Percentiles rank a stretch among this genome's conserved stretches.
These are phyloP conservation scores for Botrytis galanthina DNA, from an alignment of 2,329 filamentous ascomycete genomes.

Conservation along the genomic window DNA sequence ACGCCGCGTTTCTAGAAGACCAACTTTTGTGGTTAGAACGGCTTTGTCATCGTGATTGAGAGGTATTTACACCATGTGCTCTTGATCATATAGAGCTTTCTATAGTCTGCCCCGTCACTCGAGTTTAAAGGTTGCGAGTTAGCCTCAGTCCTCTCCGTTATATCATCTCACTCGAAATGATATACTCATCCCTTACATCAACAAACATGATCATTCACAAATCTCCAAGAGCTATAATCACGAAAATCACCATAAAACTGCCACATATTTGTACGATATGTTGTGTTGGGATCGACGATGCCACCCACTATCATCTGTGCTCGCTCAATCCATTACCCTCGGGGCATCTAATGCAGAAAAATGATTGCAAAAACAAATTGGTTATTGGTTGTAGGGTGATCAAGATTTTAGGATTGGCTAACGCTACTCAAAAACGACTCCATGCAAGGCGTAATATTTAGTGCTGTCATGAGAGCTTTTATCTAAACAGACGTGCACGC, in stretches of 20 bases:
- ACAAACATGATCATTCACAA: constrained; percentile 47
- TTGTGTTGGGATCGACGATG: background rate
- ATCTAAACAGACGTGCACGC: constrained; percentile 52
- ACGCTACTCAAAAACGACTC: constrained; percentile 19
- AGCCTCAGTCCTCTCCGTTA: no score
- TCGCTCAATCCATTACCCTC: background rate
- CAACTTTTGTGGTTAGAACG: no score
- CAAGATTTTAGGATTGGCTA: constrained; percentile 37
- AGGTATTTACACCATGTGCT: no score
- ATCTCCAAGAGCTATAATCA: constrained; percentile 54
- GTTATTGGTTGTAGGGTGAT: constrained; percentile 55
- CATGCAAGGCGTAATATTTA: background rate
- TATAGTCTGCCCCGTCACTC: background rate
- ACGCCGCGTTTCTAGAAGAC: no score
- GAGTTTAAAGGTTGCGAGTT: background rate
- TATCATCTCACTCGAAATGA: background rate
- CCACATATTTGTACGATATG: constrained; percentile 37
- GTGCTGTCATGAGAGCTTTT: constrained; percentile 41
- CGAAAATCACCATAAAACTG: constrained; percentile 55
- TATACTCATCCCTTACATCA: background rate
- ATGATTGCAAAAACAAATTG: constrained; percentile 52
- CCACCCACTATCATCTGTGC: constrained; percentile 14
- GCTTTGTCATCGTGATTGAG: no score
- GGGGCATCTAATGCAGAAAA: no score
- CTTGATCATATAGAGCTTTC: no score